Evolutionary conservation across 2,329 filamentous ascomycete species (phyloP), one percentile per base, ranked within the genome.

Genomic region (Plenodomus tracheiphilus): DNA sequence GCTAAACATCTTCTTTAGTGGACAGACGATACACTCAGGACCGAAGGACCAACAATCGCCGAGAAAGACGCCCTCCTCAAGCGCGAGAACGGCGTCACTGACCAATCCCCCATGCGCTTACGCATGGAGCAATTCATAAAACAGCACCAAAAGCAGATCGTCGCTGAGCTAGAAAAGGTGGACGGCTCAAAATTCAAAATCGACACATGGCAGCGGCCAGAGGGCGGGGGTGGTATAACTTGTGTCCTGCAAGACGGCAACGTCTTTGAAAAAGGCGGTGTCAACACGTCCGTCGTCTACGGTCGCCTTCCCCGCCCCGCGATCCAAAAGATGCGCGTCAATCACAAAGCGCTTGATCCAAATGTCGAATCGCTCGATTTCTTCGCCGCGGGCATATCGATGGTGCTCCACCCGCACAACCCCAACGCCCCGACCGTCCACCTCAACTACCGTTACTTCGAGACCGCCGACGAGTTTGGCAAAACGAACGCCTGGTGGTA

Each of bases 91-190:
- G 84, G 85, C 56, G 81, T 97, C 41, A 87, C 81, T 40, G 81
- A 86, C 48, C 79, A 85, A 62, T 97, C 93, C 13, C 92, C 94
- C 2, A 97, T 99, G 93, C 91, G 94, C 46, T 81, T 99, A 49
- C 90, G 93, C 56, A 97, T 99, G 94, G 94, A 99, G 75, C 85
- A 89, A 65, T 89, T 97, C 71, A 95, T 97, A 74, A 94, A 94
- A 73, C 84, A 91, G 62, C 90, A 97, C 65, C 94, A 99, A 69
- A 83, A 89, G 64, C 83, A 87, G 54, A 99, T 99, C 50, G 88
- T 97, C 21, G 79, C 83, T 47, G 91, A 87, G 48, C 82, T 99
- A 18, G 88, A 95, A 71, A 82, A 85, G 62, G 79, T 97, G 37
- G 94, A 97, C 68, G 92, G 91, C 49, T 85, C 83, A 56, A 82